These are phyloP conservation scores for Alternaria solani DNA, from an alignment of 2,329 filamentous ascomycete genomes.

Conservation along the genomic window DNA sequence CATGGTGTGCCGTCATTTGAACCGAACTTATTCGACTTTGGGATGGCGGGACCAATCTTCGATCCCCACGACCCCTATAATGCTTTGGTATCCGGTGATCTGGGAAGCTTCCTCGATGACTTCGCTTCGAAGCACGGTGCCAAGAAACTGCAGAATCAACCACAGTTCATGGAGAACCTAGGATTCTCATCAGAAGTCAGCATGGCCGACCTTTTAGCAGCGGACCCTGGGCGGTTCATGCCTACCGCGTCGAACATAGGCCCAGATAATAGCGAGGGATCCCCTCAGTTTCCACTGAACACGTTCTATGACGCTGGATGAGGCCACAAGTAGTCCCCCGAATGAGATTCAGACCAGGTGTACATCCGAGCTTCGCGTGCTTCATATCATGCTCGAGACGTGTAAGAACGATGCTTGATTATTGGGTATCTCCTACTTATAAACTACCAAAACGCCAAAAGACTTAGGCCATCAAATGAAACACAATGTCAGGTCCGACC, in stretches of 20 bases:
- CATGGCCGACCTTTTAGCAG: constrained; percentile 59
- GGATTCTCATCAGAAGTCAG: constrained; percentile 70
- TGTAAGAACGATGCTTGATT: background rate
- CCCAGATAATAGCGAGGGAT: constrained; percentile 21
- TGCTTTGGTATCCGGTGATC: constrained; percentile 52
- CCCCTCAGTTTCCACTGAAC: constrained; percentile 29
- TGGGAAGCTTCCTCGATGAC: constrained; percentile 64
- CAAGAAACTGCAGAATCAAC: constrained; percentile 63
- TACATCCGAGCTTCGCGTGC: background rate
- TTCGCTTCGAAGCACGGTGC: constrained; percentile 64
- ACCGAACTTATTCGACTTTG: constrained; percentile 15
- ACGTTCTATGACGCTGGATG: constrained; percentile 31
- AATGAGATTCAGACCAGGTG: background rate
- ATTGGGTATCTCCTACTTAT: constrained; percentile 3
- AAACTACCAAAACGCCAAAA: background rate
- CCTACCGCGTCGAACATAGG: constrained; percentile 43
- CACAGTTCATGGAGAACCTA: constrained; percentile 72
- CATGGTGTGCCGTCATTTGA: constrained; percentile 10
- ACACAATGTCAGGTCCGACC: background rate
- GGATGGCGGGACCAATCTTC: constrained; percentile 5
- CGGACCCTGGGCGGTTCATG: constrained; percentile 50
- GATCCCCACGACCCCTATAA: constrained; percentile 28
- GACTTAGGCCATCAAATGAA: background rate
- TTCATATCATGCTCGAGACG: background rate
- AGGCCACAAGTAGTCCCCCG: background rate